Conservation (phyloP, 306 rosid species). For the Sicyos edulis region DNA sequence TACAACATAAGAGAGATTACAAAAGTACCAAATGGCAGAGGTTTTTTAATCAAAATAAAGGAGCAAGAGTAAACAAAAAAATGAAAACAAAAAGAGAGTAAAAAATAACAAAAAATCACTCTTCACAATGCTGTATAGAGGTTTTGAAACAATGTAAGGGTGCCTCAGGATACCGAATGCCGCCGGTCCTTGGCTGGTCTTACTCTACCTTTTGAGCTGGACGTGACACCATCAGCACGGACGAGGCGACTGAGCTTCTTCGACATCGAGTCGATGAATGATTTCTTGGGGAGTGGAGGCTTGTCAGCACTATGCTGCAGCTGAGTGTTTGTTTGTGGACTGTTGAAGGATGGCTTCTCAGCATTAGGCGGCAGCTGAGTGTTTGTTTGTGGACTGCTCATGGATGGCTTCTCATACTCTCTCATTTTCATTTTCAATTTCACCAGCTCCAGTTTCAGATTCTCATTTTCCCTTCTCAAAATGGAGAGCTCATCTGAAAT, state of each 20-base stretch:
- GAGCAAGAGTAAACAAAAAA: background rate
- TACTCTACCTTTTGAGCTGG: conserved; percentile 38
- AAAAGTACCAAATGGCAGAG: background rate
- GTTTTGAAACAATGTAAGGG: background rate
- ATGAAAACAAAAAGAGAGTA: conserved; percentile 16
- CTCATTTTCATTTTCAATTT: conserved; percentile 66
- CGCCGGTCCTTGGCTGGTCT: conserved; percentile 68
- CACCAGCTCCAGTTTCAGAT: conserved; percentile 62
- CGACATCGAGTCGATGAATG: conserved; percentile 63
- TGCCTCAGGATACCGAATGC: conserved; percentile 70
- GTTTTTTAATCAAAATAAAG: background rate
- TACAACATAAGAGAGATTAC: conserved; percentile 7
- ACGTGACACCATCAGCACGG: conserved; percentile 50
- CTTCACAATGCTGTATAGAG: conserved; percentile 14
- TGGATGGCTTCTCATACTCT: conserved; percentile 52
- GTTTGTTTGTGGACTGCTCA: conserved; percentile 40
- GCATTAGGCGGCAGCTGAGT: too few species aligned
- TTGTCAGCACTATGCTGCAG: conserved; percentile 41
- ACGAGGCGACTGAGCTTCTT: conserved; percentile 56
- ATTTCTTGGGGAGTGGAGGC: conserved; percentile 68
- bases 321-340: conserved; percentile 36
- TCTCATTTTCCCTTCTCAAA: conserved; percentile 62
- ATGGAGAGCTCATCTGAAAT: conserved; percentile 52
- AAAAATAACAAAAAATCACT: background rate
- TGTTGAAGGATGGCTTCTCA: conserved; percentile 42